Evolutionary conservation across 202 grass and related monocot genomes (phyloP).

Genomic region (Alloteropsis angusta): DNA sequence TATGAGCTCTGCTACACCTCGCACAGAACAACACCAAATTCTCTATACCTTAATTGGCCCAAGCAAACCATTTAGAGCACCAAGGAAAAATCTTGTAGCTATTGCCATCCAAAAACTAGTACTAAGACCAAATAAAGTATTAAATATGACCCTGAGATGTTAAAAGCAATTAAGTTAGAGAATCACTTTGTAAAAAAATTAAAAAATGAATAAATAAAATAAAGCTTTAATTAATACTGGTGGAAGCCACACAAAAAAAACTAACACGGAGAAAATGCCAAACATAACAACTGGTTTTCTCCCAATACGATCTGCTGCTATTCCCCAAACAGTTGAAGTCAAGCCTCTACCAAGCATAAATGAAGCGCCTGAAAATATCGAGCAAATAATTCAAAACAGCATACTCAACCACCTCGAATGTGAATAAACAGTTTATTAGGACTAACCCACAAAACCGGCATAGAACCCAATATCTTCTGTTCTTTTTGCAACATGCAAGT

Average conservation of each 20-base stretch:
- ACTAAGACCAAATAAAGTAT: conserved; percentile 58
- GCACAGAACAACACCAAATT: background rate
- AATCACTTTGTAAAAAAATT: background rate
- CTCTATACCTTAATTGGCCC: conserved; percentile 52
- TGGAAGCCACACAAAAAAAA: background rate
- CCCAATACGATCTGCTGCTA: conserved; percentile 52
- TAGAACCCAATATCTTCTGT: conserved; percentile 78
- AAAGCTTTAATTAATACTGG: background rate
- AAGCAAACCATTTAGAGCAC: conserved; percentile 48
- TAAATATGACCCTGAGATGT: conserved; percentile 60
- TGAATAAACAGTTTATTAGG: background rate
- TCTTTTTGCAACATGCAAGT: conserved; percentile 48
- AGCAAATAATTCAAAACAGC: background rate
- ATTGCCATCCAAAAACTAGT: conserved; percentile 76
- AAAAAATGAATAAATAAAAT: no score
- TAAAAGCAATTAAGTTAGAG: background rate
- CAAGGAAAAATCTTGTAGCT: conserved; percentile 46
- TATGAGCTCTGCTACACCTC: background rate
- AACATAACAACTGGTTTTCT: conserved; percentile 61
- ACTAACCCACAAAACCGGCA: conserved; percentile 63
- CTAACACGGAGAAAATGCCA: conserved; percentile 45
- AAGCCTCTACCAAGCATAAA: conserved; percentile 67
- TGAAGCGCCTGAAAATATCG: background rate
- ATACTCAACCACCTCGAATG: background rate
- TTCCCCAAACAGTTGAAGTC: conserved; percentile 54